A percentile compares a stretch with the other conserved stretches of the same genome.
Evolutionary conservation across 2,329 filamentous ascomycete species (phyloP).

Genomic region (Fusarium transvaalense): DNA sequence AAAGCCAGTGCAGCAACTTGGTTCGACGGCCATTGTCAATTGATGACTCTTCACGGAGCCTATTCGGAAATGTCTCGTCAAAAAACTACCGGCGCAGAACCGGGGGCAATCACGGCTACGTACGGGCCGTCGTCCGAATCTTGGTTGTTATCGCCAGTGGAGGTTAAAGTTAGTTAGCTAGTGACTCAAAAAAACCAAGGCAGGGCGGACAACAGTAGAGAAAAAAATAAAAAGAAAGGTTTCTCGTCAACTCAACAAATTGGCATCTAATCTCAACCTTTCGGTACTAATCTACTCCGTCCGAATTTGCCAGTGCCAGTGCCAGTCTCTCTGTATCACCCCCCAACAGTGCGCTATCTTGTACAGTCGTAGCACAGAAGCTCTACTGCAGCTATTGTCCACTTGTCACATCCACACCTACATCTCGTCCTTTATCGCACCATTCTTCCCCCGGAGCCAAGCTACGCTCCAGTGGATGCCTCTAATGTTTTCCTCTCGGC

Average conservation of each 20-base stretch:
- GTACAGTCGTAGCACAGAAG: neutral
- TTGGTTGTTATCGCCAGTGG: slow-evolving; percentile 27
- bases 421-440: slow-evolving; percentile 21
- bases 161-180: slow-evolving; percentile 22
- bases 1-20: too few species aligned
- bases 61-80: slow-evolving; percentile 29
- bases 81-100: slow-evolving; percentile 26
- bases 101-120: slow-evolving; percentile 31
- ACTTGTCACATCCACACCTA: slow-evolving; percentile 16
- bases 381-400: slow-evolving; percentile 28
- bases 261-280: slow-evolving; percentile 5
- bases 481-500: slow-evolving; percentile 45
- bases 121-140: slow-evolving; percentile 31
- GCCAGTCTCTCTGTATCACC: neutral
- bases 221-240: slow-evolving; percentile 1
- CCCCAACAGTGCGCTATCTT: slow-evolving; percentile 12
- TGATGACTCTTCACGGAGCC: neutral
- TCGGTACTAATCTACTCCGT: slow-evolving; percentile 34
- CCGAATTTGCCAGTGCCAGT: slow-evolving; percentile 6
- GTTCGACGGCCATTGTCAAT: neutral
- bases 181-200: slow-evolving; percentile 10
- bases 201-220: neutral
- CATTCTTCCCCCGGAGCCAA: slow-evolving; percentile 8
- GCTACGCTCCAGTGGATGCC: slow-evolving; percentile 28
- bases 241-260: slow-evolving; percentile 35